A percentile compares a stretch with the other conserved stretches of the same genome.
Conservation (phyloP, 108 stramenopile genomes). For the Stephanodiscus triporus region DNA sequence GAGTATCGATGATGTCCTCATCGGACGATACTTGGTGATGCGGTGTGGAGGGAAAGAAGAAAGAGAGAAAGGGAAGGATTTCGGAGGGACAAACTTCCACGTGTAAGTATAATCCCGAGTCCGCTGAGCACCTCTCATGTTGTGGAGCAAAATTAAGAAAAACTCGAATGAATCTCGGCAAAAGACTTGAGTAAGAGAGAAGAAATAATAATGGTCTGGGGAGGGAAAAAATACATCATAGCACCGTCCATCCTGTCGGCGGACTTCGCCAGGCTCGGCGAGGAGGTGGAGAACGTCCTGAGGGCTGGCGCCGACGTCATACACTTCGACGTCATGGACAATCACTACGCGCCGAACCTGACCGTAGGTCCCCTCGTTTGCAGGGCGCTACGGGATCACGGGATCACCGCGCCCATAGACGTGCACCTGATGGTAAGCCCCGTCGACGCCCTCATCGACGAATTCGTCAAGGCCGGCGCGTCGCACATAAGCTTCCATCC, state of each 20-base stretch:
- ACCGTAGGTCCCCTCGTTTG: conserved; percentile 99
- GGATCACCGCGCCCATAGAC: conserved; percentile 98
- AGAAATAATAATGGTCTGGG: conserved; percentile 71
- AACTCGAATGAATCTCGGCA: no score
- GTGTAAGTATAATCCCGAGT: no score
- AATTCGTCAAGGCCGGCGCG: conserved; percentile 97
- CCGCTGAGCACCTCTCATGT: no score
- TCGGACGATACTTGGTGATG: no score
- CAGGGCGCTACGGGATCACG: conserved; percentile 97
- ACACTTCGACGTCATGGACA: conserved; percentile 99
- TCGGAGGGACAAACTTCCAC: no score
- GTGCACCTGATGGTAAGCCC: conserved; percentile 99
- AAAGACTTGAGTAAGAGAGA: not conserved
- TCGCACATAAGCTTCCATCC: conserved; percentile 99
- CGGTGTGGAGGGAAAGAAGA: no score
- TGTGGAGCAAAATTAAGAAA: no score
- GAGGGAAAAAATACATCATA: conserved; percentile 95
- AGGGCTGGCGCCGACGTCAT: conserved; percentile 98
- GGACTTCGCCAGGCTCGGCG: conserved; percentile 95
- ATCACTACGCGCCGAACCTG: conserved; percentile 99
- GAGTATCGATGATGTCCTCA: no score
- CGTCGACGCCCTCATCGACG: conserved; percentile 91
- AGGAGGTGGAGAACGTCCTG: conserved; percentile 97
- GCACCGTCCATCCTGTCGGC: conserved; percentile 99
- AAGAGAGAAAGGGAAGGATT: not conserved